Evolutionary conservation across 129 eudicot species (phyloP).

Genomic region (Glebionis coronaria): DNA sequence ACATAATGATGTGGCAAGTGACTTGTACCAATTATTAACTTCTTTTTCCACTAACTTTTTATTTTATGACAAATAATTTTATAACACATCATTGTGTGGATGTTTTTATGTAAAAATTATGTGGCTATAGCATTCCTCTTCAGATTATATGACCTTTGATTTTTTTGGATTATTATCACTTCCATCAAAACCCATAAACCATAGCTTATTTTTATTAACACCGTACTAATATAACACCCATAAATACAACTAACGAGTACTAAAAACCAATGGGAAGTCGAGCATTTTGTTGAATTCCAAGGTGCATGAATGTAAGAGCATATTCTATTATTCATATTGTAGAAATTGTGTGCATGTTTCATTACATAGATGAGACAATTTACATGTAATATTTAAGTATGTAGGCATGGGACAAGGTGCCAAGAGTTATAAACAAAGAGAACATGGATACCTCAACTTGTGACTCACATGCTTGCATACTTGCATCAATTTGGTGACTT

Average conservation of each 20-base stretch:
- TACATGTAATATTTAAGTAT: slow-evolving; percentile 15
- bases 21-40: no score
- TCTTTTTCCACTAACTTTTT: no score
- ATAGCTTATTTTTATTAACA: background rate
- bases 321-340: slow-evolving; percentile 19
- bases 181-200: background rate
- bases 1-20: no score
- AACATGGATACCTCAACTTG: slow-evolving; percentile 35
- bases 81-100: no score
- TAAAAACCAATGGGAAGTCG: background rate
- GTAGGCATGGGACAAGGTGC: slow-evolving; percentile 30
- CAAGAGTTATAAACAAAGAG: slow-evolving; percentile 32
- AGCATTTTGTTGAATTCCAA: slow-evolving; percentile 3
- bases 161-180: background rate
- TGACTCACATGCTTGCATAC: slow-evolving; percentile 30
- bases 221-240: slow-evolving; percentile 1
- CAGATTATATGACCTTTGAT: no score
- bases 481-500: slow-evolving; percentile 26
- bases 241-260: background rate
- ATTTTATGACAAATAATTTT: no score
- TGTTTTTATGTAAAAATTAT: no score
- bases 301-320: slow-evolving; percentile 20
- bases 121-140: no score
- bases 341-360: background rate
- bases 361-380: background rate